Evolutionary conservation across 495 filamentous ascomycete genomes (phyloP).

Genomic region (Lepraria neglecta): DNA sequence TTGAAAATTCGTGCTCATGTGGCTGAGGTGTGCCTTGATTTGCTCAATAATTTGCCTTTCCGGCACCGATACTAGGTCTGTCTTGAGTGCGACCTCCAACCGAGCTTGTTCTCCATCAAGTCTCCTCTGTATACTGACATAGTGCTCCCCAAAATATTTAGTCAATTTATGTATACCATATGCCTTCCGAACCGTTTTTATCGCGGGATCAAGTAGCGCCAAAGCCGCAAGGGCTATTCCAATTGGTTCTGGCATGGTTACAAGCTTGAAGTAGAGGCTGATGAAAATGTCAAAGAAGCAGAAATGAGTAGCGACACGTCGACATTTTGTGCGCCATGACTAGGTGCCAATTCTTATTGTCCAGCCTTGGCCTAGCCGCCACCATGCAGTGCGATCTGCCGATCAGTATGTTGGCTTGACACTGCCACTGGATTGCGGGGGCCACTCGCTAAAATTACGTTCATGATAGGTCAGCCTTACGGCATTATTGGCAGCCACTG

Average conservation of each 20-base stretch:
- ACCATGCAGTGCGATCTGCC: neutral
- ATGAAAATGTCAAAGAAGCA: neutral
- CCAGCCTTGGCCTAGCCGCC: neutral
- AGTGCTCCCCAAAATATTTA: neutral
- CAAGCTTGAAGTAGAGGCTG: neutral
- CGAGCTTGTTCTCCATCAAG: constrained; percentile 7
- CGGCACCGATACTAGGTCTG: no score
- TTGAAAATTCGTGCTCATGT: neutral
- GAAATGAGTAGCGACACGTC: no score
- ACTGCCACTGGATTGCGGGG: neutral
- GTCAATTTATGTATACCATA: neutral
- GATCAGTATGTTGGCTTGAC: neutral
- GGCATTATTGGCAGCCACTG: neutral
- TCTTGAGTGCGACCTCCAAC: neutral
- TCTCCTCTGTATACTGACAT: neutral
- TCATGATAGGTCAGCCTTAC: neutral
- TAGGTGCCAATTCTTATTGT: no score
- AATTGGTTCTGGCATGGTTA: neutral
- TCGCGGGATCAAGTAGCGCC: constrained; percentile 2
- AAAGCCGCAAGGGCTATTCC: neutral
- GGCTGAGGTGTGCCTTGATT: neutral
- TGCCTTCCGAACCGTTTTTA: constrained; percentile 1
- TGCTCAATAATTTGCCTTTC: neutral
- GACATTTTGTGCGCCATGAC: no score
- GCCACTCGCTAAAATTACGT: neutral